Evolutionary conservation across 2,329 filamentous ascomycete species (phyloP), one percentile per base, ranked within the genome.

Genomic region (Lachnellula arida): DNA sequence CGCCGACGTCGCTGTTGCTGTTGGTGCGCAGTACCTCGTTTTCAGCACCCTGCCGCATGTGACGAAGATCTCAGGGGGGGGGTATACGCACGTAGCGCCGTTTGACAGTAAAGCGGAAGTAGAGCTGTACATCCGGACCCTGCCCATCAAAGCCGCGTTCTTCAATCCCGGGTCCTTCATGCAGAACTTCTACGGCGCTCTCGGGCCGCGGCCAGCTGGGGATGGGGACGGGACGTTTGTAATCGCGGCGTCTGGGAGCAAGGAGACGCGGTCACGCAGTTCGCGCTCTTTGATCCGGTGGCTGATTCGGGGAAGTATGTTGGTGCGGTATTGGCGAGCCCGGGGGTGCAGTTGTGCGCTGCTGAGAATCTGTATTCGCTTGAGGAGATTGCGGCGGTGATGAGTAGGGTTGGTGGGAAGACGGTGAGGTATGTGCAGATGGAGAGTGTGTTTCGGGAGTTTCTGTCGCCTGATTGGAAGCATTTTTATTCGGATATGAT

Each of bases 151-250:
- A 6, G 72, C 70, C 42, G 70, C 78, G 0, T 80, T 79, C 63
- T 73, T 76, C 54, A 67, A 71, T 0, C 75, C 76, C 0, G 77
- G 70, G 0, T 70, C 66, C n/a, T 81, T 78, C 55, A 79, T 80
- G 60, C 54, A 59, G 47, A 63, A 61, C 14, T 60, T 61, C 23
- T 1, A 32, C 9, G 17, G 17, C 3, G 35, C 12, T 12, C 43
- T 60, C 40, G 9, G 2, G 6, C 54, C 59, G 17, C 43, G 23
- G 7, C 46, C 46, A n/a, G 54, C 40, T n/a, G 57, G 55, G 1
- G 59, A 68, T n/a, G n/a, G n/a, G n/a, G n/a, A n/a, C 19, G 65
- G 66, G 0, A 51, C 57, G 0, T 67, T 60, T n/a, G 56, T 37
- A 0, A 37, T 68, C 1, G 47, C 40, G 1, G 53, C 61, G 8